phyloP scores from a whole-genome alignment of 768 basidiomycete species.

The Tylopilus plumbeoviolaceoides region DNA sequence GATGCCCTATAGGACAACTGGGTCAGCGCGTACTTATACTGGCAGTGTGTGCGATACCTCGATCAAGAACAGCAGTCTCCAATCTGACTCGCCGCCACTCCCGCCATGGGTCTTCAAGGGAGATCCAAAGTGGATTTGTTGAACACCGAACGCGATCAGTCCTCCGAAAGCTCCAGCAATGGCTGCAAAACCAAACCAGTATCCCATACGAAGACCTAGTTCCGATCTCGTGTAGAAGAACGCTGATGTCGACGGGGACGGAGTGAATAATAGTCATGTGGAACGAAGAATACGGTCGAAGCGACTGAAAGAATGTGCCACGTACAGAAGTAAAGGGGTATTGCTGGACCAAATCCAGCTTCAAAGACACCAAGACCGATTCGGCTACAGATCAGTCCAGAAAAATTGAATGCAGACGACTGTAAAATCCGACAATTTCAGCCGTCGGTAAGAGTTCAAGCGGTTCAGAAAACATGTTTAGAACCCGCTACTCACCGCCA shows the following conservation, averaged over 20 bases:
- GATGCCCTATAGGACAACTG: conserved; percentile 43
- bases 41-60: conserved; percentile 41
- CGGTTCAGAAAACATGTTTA: not conserved
- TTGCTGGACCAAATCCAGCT: conserved; percentile 72
- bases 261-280: not conserved
- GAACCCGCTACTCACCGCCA: conserved; percentile 46
- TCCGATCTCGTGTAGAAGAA: conserved; percentile 75
- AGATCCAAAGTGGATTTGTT: conserved; percentile 51
- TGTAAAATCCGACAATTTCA: conserved; percentile 21
- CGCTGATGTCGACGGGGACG: conserved; percentile 37
- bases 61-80: conserved; percentile 57
- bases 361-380: conserved; percentile 73
- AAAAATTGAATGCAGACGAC: conserved; percentile 60
- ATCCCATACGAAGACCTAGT: conserved; percentile 71
- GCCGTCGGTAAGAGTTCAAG: not conserved
- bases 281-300: not conserved
- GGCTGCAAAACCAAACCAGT: conserved; percentile 84
- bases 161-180: conserved; percentile 84
- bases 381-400: conserved; percentile 53
- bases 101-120: conserved; percentile 20
- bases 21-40: not conserved
- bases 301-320: not conserved
- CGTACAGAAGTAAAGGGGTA: conserved; percentile 77
- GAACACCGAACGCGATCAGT: conserved; percentile 77
- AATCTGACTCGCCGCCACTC: conserved; percentile 30